Evolutionary conservation across 2,329 filamentous ascomycete genomes (phyloP).

Genomic region (Arthrinium phaeospermum): DNA sequence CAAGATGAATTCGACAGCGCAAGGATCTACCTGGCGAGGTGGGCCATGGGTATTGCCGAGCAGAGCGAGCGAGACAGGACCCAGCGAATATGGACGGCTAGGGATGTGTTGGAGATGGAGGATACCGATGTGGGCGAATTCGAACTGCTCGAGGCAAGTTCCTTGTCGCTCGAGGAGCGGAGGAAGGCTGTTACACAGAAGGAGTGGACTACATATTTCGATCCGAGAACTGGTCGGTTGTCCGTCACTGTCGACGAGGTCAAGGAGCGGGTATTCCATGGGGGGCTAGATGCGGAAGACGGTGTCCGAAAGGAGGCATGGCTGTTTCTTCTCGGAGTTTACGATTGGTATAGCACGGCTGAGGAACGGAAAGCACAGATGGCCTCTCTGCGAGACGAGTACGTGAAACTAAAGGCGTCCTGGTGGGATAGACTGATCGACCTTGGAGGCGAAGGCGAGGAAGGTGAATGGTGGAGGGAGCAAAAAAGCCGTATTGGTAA

Average conservation of each 20-base stretch:
- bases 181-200: slow-evolving; percentile 78
- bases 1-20: slow-evolving; percentile 98
- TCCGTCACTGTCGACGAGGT: slow-evolving; percentile 87
- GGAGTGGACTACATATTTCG: slow-evolving; percentile 94
- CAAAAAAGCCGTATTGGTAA: slow-evolving; percentile 92
- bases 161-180: slow-evolving; percentile 75
- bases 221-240: slow-evolving; percentile 73
- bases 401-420: slow-evolving; percentile 87
- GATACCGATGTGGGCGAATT: slow-evolving; percentile 96
- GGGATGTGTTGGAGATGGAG: slow-evolving; percentile 91
- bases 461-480: slow-evolving; percentile 96
- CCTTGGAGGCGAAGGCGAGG: slow-evolving; percentile 76
- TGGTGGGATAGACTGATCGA: slow-evolving; percentile 97
- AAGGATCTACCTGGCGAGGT: slow-evolving; percentile 88
- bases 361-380: slow-evolving; percentile 85
- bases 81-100: slow-evolving; percentile 90
- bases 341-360: slow-evolving; percentile 88
- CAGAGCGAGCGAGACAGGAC: slow-evolving; percentile 89
- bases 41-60: slow-evolving; percentile 98
- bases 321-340: slow-evolving; percentile 90
- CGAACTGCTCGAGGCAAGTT: slow-evolving; percentile 83
- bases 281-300: slow-evolving; percentile 85
- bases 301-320: slow-evolving; percentile 95
- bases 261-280: slow-evolving; percentile 97
- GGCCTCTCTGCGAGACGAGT: slow-evolving; percentile 88